A percentile compares a stretch with the other conserved stretches of the same genome.
phyloP scores from a whole-genome alignment of 2,329 filamentous ascomycete genomes.

The Apiospora phragmitis region DNA sequence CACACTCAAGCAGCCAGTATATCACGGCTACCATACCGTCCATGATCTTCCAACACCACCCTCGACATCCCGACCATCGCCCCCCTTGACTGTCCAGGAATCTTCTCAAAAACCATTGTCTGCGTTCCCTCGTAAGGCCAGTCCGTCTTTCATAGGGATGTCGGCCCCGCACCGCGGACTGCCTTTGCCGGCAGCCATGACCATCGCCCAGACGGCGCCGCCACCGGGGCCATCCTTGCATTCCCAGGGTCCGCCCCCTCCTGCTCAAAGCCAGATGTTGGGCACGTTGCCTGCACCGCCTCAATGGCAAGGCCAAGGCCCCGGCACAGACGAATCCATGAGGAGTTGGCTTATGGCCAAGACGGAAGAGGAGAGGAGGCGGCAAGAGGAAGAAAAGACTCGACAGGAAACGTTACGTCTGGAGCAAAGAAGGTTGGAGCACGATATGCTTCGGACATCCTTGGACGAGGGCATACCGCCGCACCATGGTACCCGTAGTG shows the following conservation, averaged over 20 bases:
- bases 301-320: slow-evolving; percentile 70
- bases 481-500: slow-evolving; percentile 71
- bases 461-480: slow-evolving; percentile 71
- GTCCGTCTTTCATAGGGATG: slow-evolving; percentile 60
- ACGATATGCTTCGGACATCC: slow-evolving; percentile 70
- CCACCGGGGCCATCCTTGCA: slow-evolving; percentile 35
- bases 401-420: slow-evolving; percentile 65
- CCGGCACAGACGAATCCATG: slow-evolving; percentile 69
- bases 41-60: slow-evolving; percentile 64
- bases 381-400: slow-evolving; percentile 73
- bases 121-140: slow-evolving; percentile 43
- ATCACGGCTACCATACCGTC: slow-evolving; percentile 60
- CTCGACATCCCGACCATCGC: slow-evolving; percentile 54
- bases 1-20: slow-evolving; percentile 60
- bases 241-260: slow-evolving; percentile 30
- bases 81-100: slow-evolving; percentile 53
- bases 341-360: slow-evolving; percentile 70
- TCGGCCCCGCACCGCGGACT: slow-evolving; percentile 68
- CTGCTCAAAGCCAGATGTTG: slow-evolving; percentile 39
- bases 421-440: slow-evolving; percentile 72
- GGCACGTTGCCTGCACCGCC: slow-evolving; percentile 63
- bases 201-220: slow-evolving; percentile 43
- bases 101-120: slow-evolving; percentile 41
- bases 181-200: slow-evolving; percentile 67
- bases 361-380: slow-evolving; percentile 71